Conservation (phyloP, 139 green algal genomes). For the Chlamydomonas eustigma region DNA sequence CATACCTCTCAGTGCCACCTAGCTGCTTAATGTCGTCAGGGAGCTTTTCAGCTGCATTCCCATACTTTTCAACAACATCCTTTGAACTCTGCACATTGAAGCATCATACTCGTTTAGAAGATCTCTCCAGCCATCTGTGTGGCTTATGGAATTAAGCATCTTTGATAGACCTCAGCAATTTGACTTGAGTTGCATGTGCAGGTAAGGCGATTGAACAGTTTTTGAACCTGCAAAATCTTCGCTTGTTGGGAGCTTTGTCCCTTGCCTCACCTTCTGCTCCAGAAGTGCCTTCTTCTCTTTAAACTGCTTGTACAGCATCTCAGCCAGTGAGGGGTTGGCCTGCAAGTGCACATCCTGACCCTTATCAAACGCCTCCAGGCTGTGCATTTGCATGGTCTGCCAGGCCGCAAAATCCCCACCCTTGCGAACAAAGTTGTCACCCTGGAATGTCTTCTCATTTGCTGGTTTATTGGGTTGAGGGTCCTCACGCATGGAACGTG, state of each 20-base stretch:
- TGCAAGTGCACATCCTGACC: constrained; percentile 79
- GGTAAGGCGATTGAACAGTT: no score
- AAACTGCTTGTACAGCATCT: constrained; percentile 86
- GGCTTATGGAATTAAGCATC: no score
- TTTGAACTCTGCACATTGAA: not conserved
- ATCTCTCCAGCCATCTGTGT: no score
- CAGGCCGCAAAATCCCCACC: constrained; percentile 74
- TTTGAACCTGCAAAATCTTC: no score
- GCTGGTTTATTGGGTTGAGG: constrained; percentile 62
- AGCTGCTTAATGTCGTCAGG: constrained; percentile 62
- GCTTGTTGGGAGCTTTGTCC: no score
- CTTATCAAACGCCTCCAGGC: constrained; percentile 73
- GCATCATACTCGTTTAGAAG: no score
- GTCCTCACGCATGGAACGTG: constrained; percentile 92
- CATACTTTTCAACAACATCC: constrained; percentile 83
- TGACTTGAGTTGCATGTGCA: no score
- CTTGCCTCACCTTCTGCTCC: not conserved
- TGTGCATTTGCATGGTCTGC: constrained; percentile 82
- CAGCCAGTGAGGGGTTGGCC: constrained; percentile 84
- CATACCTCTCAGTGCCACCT: constrained; percentile 82
- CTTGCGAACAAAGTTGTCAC: constrained; percentile 18
- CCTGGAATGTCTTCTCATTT: constrained; percentile 62
- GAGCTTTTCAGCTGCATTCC: constrained; percentile 56
- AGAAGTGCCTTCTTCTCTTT: constrained; percentile 89
- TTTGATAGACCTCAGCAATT: no score